Evolutionary conservation across 2,329 filamentous ascomycete genomes (phyloP).

Genomic region (Albifimbria verrucaria): DNA sequence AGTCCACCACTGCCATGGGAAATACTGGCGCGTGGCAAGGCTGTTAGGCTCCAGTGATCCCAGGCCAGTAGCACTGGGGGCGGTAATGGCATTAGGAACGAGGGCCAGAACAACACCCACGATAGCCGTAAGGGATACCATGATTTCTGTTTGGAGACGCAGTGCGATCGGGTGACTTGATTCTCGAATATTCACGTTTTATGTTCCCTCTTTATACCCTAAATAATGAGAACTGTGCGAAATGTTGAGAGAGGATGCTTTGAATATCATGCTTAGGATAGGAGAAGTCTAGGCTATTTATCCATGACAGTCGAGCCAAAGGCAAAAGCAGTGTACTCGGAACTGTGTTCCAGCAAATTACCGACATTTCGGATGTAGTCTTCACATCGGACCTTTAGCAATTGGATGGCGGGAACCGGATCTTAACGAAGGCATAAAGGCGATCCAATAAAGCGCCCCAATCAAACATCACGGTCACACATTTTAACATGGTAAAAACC

Average conservation of each 20-base stretch:
- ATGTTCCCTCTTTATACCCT: background rate
- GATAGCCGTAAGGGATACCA: background rate
- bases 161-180: background rate
- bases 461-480: background rate
- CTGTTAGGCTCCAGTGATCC: background rate
- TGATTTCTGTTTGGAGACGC: background rate
- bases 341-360: no score
- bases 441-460: background rate
- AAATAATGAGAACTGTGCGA: background rate
- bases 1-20: conserved; percentile 2
- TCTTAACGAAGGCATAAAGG: background rate
- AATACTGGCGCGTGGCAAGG: background rate
- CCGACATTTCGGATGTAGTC: no score
- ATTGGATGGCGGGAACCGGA: background rate
- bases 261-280: no score
- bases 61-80: background rate
- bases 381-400: background rate
- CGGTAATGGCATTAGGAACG: background rate
- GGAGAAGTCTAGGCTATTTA: no score
- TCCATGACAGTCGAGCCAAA: no score
- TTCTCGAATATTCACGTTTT: no score
- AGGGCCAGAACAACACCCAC: background rate
- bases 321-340: no score
- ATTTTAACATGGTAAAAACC: background rate
- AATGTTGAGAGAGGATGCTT: no score